Evolutionary conservation across 2,329 filamentous ascomycete species (phyloP).

Genomic region (Ceratocystis huliohia): DNA sequence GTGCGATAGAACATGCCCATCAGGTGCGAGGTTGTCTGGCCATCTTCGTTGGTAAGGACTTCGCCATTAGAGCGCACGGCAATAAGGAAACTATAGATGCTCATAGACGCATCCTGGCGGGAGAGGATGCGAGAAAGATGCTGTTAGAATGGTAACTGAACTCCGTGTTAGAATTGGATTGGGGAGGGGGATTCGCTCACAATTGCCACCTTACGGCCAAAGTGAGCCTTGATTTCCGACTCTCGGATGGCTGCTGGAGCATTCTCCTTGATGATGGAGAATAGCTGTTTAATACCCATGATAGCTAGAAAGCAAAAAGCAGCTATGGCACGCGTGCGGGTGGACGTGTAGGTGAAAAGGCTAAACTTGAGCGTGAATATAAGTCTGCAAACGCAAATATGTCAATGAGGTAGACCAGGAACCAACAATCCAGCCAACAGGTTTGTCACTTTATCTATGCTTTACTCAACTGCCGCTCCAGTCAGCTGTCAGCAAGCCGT

Average conservation of each 20-base stretch:
- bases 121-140: not conserved
- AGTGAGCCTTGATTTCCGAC: constrained; percentile 97
- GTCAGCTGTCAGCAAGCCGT: not conserved
- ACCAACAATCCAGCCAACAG: no score
- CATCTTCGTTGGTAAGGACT: constrained; percentile 86
- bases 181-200: constrained; percentile 41
- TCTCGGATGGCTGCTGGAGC: constrained; percentile 91
- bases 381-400: no score
- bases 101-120: constrained; percentile 72
- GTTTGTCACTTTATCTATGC: no score
- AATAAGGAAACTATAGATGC: constrained; percentile 96
- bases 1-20: constrained; percentile 99
- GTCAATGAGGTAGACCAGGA: not conserved
- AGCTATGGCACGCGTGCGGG: not conserved
- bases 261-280: constrained; percentile 76
- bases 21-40: constrained; percentile 92
- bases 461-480: not conserved
- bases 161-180: no score
- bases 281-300: constrained; percentile 61
- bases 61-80: constrained; percentile 94
- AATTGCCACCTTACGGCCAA: constrained; percentile 95
- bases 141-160: not conserved
- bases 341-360: not conserved
- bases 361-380: not conserved
- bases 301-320: constrained; percentile 23